Conservation (phyloP, 495 filamentous ascomycete species). For the Glarea lozoyensis region DNA sequence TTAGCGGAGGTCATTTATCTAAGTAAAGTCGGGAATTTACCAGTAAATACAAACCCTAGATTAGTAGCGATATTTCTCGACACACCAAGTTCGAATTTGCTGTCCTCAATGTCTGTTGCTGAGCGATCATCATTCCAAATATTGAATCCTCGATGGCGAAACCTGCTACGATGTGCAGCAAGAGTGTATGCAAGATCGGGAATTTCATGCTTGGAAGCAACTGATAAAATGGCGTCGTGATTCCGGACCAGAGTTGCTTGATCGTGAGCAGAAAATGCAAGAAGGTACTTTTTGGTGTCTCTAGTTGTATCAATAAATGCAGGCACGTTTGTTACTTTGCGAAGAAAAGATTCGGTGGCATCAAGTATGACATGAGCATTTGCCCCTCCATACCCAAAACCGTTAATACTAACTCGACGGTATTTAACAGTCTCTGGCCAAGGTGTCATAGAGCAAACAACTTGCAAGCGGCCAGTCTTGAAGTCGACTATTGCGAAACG, state of each 20-base stretch:
- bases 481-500: too few species aligned
- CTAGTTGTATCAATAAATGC: not conserved
- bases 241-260: constrained; percentile 5
- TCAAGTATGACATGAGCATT: constrained; percentile 51
- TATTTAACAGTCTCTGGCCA: constrained; percentile 5
- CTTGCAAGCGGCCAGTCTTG: constrained; percentile 25
- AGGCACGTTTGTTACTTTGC: constrained; percentile 1
- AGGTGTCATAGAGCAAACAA: not conserved
- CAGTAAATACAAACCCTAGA: constrained; percentile 21
- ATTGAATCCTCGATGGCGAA: constrained; percentile 16
- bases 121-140: constrained; percentile 2
- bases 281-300: too few species aligned
- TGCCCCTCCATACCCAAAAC: constrained; percentile 50
- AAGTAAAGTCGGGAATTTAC: too few species aligned
- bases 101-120: not conserved
- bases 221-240: constrained; percentile 11
- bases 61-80: too few species aligned
- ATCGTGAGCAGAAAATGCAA: not conserved
- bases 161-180: constrained; percentile 17
- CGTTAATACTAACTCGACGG: constrained; percentile 11
- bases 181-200: constrained; percentile 25
- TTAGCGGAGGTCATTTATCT: too few species aligned
- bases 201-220: constrained; percentile 13
- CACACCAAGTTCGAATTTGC: not conserved
- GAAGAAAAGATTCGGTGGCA: constrained; percentile 9